Evolutionary conservation across 2,329 filamentous ascomycete genomes (phyloP).

Genomic region (Raffaelea ambrosiae): DNA sequence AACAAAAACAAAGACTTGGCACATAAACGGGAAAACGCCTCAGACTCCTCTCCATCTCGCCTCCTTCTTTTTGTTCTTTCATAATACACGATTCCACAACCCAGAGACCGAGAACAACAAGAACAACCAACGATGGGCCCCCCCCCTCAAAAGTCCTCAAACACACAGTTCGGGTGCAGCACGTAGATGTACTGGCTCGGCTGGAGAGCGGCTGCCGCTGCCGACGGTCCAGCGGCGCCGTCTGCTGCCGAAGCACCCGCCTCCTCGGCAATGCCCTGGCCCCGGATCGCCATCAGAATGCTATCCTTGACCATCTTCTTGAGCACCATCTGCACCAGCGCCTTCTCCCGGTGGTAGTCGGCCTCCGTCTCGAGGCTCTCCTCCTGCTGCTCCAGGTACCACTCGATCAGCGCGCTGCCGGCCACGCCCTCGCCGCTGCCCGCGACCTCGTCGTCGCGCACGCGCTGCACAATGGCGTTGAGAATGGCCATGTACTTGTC

Average conservation of each 20-base stretch:
- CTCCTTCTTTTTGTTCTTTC: too few relatives aligned
- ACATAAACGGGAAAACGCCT: too few relatives aligned
- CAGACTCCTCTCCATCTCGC: neutral
- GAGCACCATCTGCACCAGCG: slow-evolving; percentile 72
- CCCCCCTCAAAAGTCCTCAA: slow-evolving; percentile 49
- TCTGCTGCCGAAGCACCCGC: slow-evolving; percentile 19
- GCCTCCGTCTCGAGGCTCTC: slow-evolving; percentile 72
- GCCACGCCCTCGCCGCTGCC: slow-evolving; percentile 73
- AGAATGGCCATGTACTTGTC: slow-evolving; percentile 92
- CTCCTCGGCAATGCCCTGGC: slow-evolving; percentile 45
- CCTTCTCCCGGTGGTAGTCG: slow-evolving; percentile 67
- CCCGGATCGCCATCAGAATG: slow-evolving; percentile 73
- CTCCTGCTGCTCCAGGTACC: slow-evolving; percentile 91
- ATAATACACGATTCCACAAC: too few relatives aligned
- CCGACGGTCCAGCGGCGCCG: slow-evolving; percentile 28
- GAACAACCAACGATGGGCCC: neutral
- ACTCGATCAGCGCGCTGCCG: slow-evolving; percentile 70
- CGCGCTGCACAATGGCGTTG: slow-evolving; percentile 71
- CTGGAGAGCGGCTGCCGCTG: slow-evolving; percentile 12
- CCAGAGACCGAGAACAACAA: neutral
- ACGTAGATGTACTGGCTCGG: slow-evolving; percentile 64
- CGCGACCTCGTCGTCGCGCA: slow-evolving; percentile 72
- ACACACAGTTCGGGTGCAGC: slow-evolving; percentile 85
- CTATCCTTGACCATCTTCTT: slow-evolving; percentile 97
- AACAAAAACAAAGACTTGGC: too few relatives aligned